Evolutionary conservation across 352 stramenopile genomes (phyloP), one percentile per base, ranked within the genome.

Genomic region (Phytophthora ramorum): DNA sequence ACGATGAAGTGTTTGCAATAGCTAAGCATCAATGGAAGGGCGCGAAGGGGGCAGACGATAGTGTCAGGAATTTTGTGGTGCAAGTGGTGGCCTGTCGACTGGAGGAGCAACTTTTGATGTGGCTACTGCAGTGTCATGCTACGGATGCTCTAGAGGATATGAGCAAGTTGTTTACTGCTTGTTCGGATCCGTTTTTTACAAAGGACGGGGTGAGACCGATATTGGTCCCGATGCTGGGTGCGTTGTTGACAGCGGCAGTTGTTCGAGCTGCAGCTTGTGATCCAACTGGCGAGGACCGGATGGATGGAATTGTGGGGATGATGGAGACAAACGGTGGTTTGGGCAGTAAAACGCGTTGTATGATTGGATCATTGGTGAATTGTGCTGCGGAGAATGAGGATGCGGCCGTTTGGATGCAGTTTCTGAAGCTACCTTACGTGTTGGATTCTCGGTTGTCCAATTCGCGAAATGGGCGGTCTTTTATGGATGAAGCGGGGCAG

Each of bases 111-210:
- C 69, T 90, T 22, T 14, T 73, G 48, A n/a, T 24, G 1, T 66
- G 52, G 44, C 28, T 89, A 28, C 45, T 90, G 32, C 77, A 78
- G 17, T 50, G 49, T 14, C 62, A 84, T 30, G 53, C 24, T 20
- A 46, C 32, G 7, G 79, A 90, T 50, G 65, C 74, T 28, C 35
- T 46, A 7, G 49, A 60, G 0, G 51, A 73, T 34, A 44, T 83
- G 13, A 16, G 49, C 13, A 20, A 17, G 2, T 19, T 85, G n/a
- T 3, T 66, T 26, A 3, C 9, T 24, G 38, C 38, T 47, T 75
- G 62, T 44, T 34, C 13, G 16, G 34, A 62, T 56, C 20, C 41
- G 24, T 63, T 57, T 41, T 65, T 55, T 38, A 50, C n/a, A 26
- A 47, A 14, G 20, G 51, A 53, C 7, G 45, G 32, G 8, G 12